Percentiles rank a stretch among this genome's conserved stretches.
phyloP scores from a whole-genome alignment of 805 yeast genomes.

The Lipomyces oligophaga region DNA sequence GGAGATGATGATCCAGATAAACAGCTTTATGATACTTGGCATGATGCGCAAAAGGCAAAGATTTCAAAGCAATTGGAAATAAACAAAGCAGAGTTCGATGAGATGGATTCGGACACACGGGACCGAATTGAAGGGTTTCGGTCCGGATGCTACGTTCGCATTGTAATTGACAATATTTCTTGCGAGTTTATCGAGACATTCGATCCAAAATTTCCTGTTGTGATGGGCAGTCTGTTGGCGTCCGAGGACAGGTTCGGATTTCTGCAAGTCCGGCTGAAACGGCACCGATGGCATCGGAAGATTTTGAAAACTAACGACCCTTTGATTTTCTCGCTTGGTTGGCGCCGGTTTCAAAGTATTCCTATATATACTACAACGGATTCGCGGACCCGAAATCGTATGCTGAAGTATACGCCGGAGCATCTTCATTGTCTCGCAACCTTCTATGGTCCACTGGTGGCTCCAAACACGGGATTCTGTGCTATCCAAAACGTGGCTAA shows the following conservation, averaged over 20 bases:
- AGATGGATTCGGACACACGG: constrained; percentile 73
- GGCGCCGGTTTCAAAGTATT: constrained; percentile 97
- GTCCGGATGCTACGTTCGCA: constrained; percentile 90
- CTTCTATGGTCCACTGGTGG: constrained; percentile 93
- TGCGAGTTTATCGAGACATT: constrained; percentile 87
- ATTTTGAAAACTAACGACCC: constrained; percentile 95
- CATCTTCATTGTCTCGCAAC: constrained; percentile 95
- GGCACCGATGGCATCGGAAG: constrained; percentile 98
- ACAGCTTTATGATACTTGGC: constrained; percentile 92
- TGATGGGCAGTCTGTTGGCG: constrained; percentile 84
- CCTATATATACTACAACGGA: constrained; percentile 96
- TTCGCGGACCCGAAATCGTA: constrained; percentile 94
- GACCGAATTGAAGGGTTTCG: constrained; percentile 82
- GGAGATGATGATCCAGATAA: constrained; percentile 76
- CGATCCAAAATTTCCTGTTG: constrained; percentile 77
- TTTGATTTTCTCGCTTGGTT: constrained; percentile 84
- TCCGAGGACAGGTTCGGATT: constrained; percentile 93
- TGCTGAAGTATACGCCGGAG: constrained; percentile 97
- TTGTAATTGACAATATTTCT: constrained; percentile 78
- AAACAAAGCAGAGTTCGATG: constrained; percentile 64
- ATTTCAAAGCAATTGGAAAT: constrained; percentile 95
- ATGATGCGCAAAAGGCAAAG: constrained; percentile 92
- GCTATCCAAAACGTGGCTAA: constrained; percentile 87
- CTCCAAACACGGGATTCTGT: constrained; percentile 96
- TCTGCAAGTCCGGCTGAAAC: constrained; percentile 87